Conservation (phyloP, 371 early-diverging fungal genomes). For the Syncephalastrum racemosum region DNA sequence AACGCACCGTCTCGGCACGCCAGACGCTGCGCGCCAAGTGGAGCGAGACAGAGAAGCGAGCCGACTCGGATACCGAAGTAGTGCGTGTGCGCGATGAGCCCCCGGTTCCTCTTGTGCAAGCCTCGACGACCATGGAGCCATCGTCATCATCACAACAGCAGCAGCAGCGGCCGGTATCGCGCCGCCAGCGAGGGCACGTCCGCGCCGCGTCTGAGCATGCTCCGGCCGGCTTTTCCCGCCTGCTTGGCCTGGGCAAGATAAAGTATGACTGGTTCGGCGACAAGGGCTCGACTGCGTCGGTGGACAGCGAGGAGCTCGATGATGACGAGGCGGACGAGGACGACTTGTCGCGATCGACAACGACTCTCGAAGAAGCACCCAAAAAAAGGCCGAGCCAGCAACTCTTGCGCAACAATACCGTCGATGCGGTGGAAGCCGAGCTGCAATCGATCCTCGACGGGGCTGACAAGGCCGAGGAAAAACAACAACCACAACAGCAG, state of each 20-base stretch:
- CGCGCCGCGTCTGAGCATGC: constrained; percentile 31
- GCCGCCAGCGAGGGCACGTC: constrained; percentile 24
- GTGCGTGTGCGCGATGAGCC: background rate
- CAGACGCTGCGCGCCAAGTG: constrained; percentile 8
- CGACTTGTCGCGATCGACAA: constrained; percentile 7
- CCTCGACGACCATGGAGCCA: constrained; percentile 2
- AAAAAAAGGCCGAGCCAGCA: constrained; percentile 10
- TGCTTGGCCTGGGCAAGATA: constrained; percentile 32
- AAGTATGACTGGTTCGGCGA: background rate
- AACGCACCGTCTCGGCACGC: constrained; percentile 19
- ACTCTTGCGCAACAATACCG: constrained; percentile 42
- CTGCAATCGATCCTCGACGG: constrained; percentile 58
- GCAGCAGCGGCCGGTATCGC: background rate
- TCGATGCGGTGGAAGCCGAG: constrained; percentile 65
- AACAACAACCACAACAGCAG: constrained; percentile 5
- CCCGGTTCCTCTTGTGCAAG: background rate
- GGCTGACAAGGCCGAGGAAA: constrained; percentile 15
- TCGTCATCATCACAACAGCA: background rate
- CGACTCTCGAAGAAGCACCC: constrained; percentile 6
- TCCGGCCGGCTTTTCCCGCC: constrained; percentile 11
- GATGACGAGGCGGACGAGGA: constrained; percentile 12
- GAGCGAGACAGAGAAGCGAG: constrained; percentile 3
- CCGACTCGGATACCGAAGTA: constrained; percentile 26
- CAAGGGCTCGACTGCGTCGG: constrained; percentile 22
- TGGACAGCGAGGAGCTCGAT: constrained; percentile 23